Conservation (phyloP, 805 yeast genomes). For the Jamesozyma jinghongensis region DNA sequence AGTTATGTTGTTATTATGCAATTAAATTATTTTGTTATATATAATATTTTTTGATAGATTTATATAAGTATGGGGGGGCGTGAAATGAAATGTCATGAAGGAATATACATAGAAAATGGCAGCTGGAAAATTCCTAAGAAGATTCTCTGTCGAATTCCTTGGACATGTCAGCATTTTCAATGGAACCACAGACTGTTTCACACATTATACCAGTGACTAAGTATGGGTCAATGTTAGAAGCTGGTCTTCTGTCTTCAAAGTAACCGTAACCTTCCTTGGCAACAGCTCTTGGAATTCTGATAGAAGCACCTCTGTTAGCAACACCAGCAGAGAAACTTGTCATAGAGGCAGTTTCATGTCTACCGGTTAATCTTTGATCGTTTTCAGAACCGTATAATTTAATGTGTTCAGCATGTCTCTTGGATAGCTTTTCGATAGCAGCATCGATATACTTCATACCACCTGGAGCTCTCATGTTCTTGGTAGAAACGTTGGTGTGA, state of each 20-base stretch:
- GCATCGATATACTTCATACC: conserved; percentile 92
- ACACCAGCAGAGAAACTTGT: conserved; percentile 91
- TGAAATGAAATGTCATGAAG: neutral
- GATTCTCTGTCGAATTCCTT: conserved; percentile 79
- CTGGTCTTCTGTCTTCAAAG: conserved; percentile 99
- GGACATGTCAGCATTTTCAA: conserved; percentile 91
- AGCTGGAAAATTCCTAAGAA: conserved; percentile 23
- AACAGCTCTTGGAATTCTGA: conserved; percentile 98
- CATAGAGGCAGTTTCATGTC: conserved; percentile 96
- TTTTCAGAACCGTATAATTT: conserved; percentile 92
- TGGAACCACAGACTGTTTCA: conserved; percentile 92
- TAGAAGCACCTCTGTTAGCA: conserved; percentile 98
- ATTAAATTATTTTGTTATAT: too few relatives aligned
- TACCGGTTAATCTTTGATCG: conserved; percentile 91
- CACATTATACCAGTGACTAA: conserved; percentile 97
- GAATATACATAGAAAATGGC: neutral
- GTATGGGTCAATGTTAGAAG: conserved; percentile 98
- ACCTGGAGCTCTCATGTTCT: conserved; percentile 84
- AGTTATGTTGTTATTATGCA: neutral
- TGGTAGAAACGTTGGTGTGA: conserved; percentile 97
- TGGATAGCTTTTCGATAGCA: conserved; percentile 86
- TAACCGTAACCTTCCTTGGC: conserved; percentile 97
- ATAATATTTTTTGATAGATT: too few relatives aligned
- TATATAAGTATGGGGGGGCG: neutral
- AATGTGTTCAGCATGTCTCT: conserved; percentile 96